Conservation (phyloP, 202 grass and related monocot species). For the Panicum virgatum region DNA sequence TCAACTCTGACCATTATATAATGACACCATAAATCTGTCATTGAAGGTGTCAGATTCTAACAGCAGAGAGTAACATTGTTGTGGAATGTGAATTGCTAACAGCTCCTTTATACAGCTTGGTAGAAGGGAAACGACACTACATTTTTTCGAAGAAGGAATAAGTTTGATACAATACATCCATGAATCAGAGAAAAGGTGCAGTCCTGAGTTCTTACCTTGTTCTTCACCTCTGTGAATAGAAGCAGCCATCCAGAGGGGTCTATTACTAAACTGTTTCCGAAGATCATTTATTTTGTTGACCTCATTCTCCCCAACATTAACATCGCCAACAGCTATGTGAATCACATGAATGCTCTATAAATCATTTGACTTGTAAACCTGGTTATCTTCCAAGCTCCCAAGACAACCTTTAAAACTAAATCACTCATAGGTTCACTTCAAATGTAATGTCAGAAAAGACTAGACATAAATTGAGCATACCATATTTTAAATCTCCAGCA, state of each 20-base stretch:
- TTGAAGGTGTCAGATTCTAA: neutral
- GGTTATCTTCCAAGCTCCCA: slow-evolving; percentile 31
- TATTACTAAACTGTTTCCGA: slow-evolving; percentile 50
- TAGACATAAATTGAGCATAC: slow-evolving; percentile 38
- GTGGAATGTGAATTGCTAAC: slow-evolving; percentile 10
- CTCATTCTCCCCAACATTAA: slow-evolving; percentile 52
- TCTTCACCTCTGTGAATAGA: slow-evolving; percentile 93
- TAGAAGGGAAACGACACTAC: neutral
- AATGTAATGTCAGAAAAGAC: slow-evolving; percentile 29
- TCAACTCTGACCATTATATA: slow-evolving; percentile 4
- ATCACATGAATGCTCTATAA: slow-evolving; percentile 36
- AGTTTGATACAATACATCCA: neutral
- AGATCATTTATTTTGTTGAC: slow-evolving; percentile 59
- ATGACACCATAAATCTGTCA: neutral
- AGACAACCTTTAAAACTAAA: slow-evolving; percentile 26
- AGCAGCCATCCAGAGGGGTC: slow-evolving; percentile 79
- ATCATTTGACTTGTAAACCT: slow-evolving; percentile 32
- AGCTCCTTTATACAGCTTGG: slow-evolving; percentile 13
- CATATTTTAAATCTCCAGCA: slow-evolving; percentile 88
- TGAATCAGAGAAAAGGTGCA: slow-evolving; percentile 1
- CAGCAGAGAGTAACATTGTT: neutral
- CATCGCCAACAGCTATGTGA: slow-evolving; percentile 70
- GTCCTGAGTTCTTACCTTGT: slow-evolving; percentile 52
- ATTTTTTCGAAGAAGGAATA: neutral
- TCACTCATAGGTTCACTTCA: neutral